Evolutionary conservation across 495 filamentous ascomycete genomes (phyloP), one percentile per base, ranked within the genome.

Genomic region (Annulohypoxylon maeteangense): DNA sequence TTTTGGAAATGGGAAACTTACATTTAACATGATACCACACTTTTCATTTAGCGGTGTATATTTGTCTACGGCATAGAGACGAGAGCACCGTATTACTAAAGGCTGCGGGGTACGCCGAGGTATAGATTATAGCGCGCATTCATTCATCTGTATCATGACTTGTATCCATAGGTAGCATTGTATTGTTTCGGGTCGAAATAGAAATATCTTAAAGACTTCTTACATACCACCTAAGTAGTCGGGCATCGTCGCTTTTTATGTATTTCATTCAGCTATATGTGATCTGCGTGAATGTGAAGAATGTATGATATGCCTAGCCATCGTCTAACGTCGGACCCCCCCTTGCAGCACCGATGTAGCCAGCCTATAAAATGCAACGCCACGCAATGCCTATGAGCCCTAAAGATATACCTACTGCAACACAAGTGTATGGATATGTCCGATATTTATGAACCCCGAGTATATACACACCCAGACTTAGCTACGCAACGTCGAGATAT

Each of bases 391-490:
- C 45, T 40, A 45, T 50, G 31, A 22, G 25, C 51, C 22, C 23
- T 34, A 18, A n/a, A 27, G 45, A 53, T 55, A 45, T 36, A 53
- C 31, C 25, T 27, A 53, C 34, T 18, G 11, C 57, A 53, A 51
- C 50, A 56, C 32, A 25, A 48, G 12, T 44, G 16, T 44, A 44
- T 44, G 16, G 18, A 44, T 4, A 44, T 44, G 40, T n/a, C 36
- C 36, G 1, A n/a, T 40, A 40, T 14, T 12, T 12, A 40, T 25
- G 45, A 27, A 38, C 27, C 7, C 18, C n/a, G 32, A 42, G 12
- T 65, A 65, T 65, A 48, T 65, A 70, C 68, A 57, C 40, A 7
- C 45, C 45, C 14, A 44, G 27, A 51, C 40, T 54, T 8, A 6
- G n/a, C 14, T 32, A 54, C 14, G 10, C 50, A 6, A 54, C 25